phyloP scores from a whole-genome alignment of 108 stramenopile genomes.

The Cyclotella kingstonii region DNA sequence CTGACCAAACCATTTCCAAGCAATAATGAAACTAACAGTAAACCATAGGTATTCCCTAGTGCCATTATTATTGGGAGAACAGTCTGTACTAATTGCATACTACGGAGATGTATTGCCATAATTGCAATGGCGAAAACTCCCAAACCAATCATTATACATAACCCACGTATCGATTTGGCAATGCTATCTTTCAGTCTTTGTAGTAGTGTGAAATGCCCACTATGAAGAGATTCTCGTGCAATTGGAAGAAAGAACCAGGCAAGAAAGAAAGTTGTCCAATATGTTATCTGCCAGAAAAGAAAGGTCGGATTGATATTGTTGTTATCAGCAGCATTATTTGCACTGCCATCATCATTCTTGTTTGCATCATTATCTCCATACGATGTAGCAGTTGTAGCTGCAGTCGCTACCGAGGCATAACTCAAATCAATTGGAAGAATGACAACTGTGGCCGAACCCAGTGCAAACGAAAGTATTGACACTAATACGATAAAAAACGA shows the following conservation, averaged over 20 bases:
- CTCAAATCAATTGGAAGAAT: slow-evolving; percentile 58
- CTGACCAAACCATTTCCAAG: slow-evolving; percentile 81
- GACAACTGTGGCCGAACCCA: slow-evolving; percentile 42
- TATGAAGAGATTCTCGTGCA: slow-evolving; percentile 49
- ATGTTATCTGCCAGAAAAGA: slow-evolving; percentile 49
- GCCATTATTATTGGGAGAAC: slow-evolving; percentile 72
- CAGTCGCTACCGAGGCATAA: slow-evolving; percentile 15
- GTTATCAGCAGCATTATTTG: background rate
- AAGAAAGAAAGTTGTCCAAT: slow-evolving; percentile 79
- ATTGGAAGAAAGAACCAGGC: slow-evolving; percentile 77
- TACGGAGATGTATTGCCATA: slow-evolving; percentile 44
- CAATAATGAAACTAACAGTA: slow-evolving; percentile 69
- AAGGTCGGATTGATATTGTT: slow-evolving; percentile 38
- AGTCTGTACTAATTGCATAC: slow-evolving; percentile 21
- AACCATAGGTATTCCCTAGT: slow-evolving; percentile 82
- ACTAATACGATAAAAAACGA: slow-evolving; percentile 26
- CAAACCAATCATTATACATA: slow-evolving; percentile 18
- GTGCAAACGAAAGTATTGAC: slow-evolving; percentile 32
- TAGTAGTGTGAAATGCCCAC: slow-evolving; percentile 61
- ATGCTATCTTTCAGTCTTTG: slow-evolving; percentile 53
- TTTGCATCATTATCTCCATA: background rate
- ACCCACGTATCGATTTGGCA: slow-evolving; percentile 18
- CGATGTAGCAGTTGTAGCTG: background rate
- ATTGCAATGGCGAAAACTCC: slow-evolving; percentile 34
- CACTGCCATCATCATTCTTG: background rate